phyloP scores from a whole-genome alignment of 441 rosid species.

The Pelargonium myrrhifolium region DNA sequence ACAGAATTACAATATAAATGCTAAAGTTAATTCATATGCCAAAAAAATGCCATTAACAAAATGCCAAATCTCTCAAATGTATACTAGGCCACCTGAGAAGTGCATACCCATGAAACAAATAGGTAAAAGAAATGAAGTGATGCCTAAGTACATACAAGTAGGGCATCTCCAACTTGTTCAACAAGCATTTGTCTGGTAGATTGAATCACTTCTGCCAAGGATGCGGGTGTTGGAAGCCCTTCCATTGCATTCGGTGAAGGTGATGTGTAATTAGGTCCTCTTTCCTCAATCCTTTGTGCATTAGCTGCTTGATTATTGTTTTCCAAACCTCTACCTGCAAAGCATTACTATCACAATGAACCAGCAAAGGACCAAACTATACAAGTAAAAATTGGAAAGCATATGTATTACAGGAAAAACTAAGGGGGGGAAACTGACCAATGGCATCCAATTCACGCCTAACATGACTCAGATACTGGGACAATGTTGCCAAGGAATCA shows the following conservation, averaged over 20 bases:
- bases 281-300: constrained; percentile 26
- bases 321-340: constrained; percentile 37
- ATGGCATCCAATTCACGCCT: constrained; percentile 41
- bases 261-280: constrained; percentile 29
- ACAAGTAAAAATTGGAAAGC: constrained; percentile 3
- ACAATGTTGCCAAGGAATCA: constrained; percentile 61
- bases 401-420: neutral
- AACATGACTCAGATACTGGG: constrained; percentile 46
- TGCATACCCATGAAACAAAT: neutral
- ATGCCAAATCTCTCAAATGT: neutral
- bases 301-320: constrained; percentile 29
- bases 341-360: constrained; percentile 20
- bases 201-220: constrained; percentile 50
- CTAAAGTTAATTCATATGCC: neutral
- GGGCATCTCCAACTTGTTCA: constrained; percentile 53
- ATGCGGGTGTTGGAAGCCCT: constrained; percentile 65
- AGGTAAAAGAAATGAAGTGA: constrained; percentile 8
- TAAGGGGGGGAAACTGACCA: constrained; percentile 30
- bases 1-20: neutral
- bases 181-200: constrained; percentile 51
- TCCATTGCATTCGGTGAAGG: constrained; percentile 29
- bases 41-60: neutral
- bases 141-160: constrained; percentile 35
- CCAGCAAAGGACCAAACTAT: constrained; percentile 5
- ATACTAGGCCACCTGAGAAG: neutral